Conservation (phyloP, 225 moss, liverwort and hornwort genomes). For the Marchantia paleacea region DNA sequence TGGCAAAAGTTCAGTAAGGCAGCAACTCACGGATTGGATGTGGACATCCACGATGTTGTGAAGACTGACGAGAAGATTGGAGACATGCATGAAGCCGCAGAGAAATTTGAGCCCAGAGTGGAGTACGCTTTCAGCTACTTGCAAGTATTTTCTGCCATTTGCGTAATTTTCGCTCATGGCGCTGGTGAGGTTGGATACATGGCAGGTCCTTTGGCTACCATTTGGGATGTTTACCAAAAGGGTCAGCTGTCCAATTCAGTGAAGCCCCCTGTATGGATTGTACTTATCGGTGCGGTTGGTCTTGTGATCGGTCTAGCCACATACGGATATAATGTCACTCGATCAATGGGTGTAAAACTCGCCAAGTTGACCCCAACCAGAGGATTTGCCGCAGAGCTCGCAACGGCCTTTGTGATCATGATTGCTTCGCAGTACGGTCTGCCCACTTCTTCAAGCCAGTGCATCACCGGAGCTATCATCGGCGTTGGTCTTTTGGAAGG, state of each 20-base stretch:
- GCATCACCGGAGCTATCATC: slow-evolving; percentile 55
- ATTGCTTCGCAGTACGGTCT: slow-evolving; percentile 61
- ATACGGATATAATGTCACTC: slow-evolving; percentile 64
- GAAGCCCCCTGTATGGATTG: slow-evolving; percentile 51
- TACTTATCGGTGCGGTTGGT: slow-evolving; percentile 53
- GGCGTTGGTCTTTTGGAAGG: slow-evolving; percentile 61
- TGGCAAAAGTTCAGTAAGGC: slow-evolving; percentile 43
- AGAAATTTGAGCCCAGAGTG: slow-evolving; percentile 55
- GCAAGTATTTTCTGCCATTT: slow-evolving; percentile 65
- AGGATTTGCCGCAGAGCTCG: slow-evolving; percentile 69
- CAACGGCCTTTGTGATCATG: slow-evolving; percentile 64
- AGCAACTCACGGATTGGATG: slow-evolving; percentile 63
- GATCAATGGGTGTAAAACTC: slow-evolving; percentile 64
- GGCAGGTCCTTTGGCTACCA: slow-evolving; percentile 61
- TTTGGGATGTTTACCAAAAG: slow-evolving; percentile 54
- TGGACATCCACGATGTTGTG: slow-evolving; percentile 57
- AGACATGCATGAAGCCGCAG: slow-evolving; percentile 55
- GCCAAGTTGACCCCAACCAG: slow-evolving; percentile 62
- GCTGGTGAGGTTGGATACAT: slow-evolving; percentile 69
- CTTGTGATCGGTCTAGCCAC: slow-evolving; percentile 57
- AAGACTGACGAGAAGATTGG: slow-evolving; percentile 49
- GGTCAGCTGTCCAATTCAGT: slow-evolving; percentile 43
- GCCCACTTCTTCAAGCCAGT: slow-evolving; percentile 56
- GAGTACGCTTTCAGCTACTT: slow-evolving; percentile 64
- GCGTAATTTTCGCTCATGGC: slow-evolving; percentile 72